Evolutionary conservation across 2,329 filamentous ascomycete species (phyloP).

Genomic region (Fusarium nurragi): DNA sequence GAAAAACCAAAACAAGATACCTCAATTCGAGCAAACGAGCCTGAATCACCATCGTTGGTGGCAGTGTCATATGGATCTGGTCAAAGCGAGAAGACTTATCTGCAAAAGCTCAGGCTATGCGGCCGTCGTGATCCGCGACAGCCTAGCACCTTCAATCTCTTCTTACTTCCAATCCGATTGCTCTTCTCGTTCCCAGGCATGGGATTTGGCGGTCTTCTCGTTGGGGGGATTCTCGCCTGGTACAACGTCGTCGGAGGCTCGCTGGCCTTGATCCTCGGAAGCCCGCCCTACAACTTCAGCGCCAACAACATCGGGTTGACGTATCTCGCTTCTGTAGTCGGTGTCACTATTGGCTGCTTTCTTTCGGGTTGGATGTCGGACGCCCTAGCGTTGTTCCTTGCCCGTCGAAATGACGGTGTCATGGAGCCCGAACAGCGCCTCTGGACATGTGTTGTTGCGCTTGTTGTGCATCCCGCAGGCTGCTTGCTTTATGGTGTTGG

Average conservation of each 20-base stretch:
- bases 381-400: neutral
- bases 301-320: neutral
- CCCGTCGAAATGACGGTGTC: neutral
- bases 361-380: neutral
- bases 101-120: too few relatives aligned
- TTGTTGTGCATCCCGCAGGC: neutral
- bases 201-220: neutral
- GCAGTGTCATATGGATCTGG: too few relatives aligned
- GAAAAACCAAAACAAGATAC: too few relatives aligned
- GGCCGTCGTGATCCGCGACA: too few relatives aligned
- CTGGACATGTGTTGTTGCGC: neutral
- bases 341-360: neutral
- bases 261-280: neutral
- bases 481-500: neutral
- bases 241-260: constrained; percentile 1
- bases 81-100: too few relatives aligned
- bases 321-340: neutral
- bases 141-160: too few relatives aligned
- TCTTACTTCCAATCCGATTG: too few relatives aligned
- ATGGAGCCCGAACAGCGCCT: neutral
- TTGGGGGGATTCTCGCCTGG: neutral
- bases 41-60: too few relatives aligned
- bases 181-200: neutral
- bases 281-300: neutral
- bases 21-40: too few relatives aligned